A percentile compares a stretch with the other conserved stretches of the same genome.
These are phyloP conservation scores for Pythium angustatum DNA, from an alignment of 352 stramenopile species.

Conservation along the genomic window DNA sequence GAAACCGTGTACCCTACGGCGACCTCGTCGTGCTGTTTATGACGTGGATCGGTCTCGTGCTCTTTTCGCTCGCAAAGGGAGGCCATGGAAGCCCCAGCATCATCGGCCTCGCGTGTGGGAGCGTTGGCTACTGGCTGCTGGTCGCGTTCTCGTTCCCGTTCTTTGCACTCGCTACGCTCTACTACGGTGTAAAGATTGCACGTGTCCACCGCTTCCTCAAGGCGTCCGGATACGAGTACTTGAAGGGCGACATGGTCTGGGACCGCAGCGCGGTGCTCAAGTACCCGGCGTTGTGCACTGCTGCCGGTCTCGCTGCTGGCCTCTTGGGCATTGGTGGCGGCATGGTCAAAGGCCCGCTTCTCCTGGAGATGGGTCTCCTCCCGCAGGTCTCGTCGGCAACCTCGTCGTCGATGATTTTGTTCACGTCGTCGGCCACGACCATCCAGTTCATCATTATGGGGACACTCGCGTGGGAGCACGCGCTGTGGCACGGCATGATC, in stretches of 20 bases:
- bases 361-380: constrained; percentile 89
- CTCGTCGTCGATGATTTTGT: constrained; percentile 92
- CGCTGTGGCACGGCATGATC: constrained; percentile 87
- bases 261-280: constrained; percentile 85
- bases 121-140: constrained; percentile 65
- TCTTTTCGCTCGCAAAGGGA: constrained; percentile 80
- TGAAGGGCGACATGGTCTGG: constrained; percentile 96
- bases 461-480: constrained; percentile 91
- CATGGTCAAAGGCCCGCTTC: constrained; percentile 90
- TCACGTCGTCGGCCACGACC: constrained; percentile 95
- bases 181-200: constrained; percentile 74
- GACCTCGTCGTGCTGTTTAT: constrained; percentile 73
- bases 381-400: constrained; percentile 88
- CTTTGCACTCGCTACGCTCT: constrained; percentile 68
- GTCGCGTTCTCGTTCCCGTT: constrained; percentile 67
- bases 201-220: constrained; percentile 62
- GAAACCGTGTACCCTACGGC: constrained; percentile 50
- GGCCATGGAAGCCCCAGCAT: constrained; percentile 75
- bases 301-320: constrained; percentile 69
- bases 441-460: constrained; percentile 95
- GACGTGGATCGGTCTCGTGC: constrained; percentile 74
- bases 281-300: constrained; percentile 74
- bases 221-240: constrained; percentile 88
- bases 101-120: constrained; percentile 68
- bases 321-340: constrained; percentile 88